phyloP scores from a whole-genome alignment of 2,329 filamentous ascomycete species.

The Cercospora sojina region DNA sequence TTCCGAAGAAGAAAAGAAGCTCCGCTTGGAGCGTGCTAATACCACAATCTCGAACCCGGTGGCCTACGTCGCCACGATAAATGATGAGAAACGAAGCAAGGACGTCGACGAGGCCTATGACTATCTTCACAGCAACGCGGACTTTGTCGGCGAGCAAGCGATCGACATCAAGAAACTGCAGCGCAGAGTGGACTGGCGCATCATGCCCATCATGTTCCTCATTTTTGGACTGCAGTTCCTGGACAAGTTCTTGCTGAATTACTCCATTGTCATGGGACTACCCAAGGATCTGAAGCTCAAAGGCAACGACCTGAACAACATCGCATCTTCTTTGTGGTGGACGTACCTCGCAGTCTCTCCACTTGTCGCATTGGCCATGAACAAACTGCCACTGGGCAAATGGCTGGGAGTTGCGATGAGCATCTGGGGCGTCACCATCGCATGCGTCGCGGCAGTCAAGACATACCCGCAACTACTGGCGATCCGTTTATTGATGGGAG shows the following conservation, averaged over 20 bases:
- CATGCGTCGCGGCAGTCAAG: constrained; percentile 22
- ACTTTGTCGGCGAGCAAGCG: constrained; percentile 12
- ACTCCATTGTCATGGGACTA: constrained; percentile 64
- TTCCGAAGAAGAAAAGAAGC: not conserved
- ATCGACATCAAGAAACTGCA: constrained; percentile 19
- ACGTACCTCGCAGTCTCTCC: constrained; percentile 20
- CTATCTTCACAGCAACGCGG: constrained; percentile 13
- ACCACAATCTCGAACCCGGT: not conserved
- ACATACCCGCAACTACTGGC: constrained; percentile 28
- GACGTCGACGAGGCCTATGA: constrained; percentile 20
- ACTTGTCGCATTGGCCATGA: constrained; percentile 32
- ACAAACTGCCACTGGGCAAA: constrained; percentile 44
- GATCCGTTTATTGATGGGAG: constrained; percentile 22
- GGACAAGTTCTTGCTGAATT: constrained; percentile 62
- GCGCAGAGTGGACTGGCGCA: constrained; percentile 24
- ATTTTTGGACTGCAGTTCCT: constrained; percentile 17
- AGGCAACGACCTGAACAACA: constrained; percentile 26
- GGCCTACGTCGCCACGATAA: not conserved
- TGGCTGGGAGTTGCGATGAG: constrained; percentile 19
- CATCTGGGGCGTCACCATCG: constrained; percentile 18
- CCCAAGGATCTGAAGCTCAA: constrained; percentile 23
- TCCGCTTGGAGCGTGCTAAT: not conserved
- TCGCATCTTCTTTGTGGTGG: constrained; percentile 24
- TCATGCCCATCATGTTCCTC: constrained; percentile 23
- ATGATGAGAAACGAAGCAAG: constrained; percentile 6